These are phyloP conservation scores for Giardia muris DNA, from an alignment of 208 protist genomes.

Conservation along the genomic window DNA sequence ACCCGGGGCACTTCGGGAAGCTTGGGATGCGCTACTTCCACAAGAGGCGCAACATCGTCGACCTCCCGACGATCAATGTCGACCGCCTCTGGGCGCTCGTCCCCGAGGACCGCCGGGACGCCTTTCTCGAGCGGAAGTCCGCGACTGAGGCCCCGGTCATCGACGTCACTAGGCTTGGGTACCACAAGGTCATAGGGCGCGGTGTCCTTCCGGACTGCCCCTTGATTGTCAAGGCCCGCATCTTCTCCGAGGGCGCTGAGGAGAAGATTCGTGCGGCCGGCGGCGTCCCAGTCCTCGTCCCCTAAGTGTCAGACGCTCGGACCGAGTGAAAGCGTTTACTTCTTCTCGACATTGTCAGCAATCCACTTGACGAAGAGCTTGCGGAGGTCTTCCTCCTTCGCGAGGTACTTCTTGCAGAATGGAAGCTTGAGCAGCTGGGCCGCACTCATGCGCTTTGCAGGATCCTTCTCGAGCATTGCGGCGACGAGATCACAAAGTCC, in stretches of 20 bases:
- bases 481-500: not conserved
- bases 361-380: constrained; percentile 18
- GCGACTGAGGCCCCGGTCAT: constrained; percentile 80
- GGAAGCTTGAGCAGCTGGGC: not conserved
- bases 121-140: constrained; percentile 56
- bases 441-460: not conserved
- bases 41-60: constrained; percentile 66
- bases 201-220: constrained; percentile 80
- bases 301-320: not conserved
- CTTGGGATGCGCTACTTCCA: constrained; percentile 95
- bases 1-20: constrained; percentile 99
- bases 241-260: constrained; percentile 90
- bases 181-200: constrained; percentile 96
- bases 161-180: constrained; percentile 76
- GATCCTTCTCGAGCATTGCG: constrained; percentile 26
- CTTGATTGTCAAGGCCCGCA: constrained; percentile 95
- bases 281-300: constrained; percentile 53
- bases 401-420: constrained; percentile 20
- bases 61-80: constrained; percentile 88
- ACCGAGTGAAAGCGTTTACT: too few species aligned
- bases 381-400: not conserved
- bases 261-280: constrained; percentile 96
- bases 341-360: not conserved
- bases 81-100: constrained; percentile 92
- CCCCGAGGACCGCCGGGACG: constrained; percentile 56